Evolutionary conservation across 495 filamentous ascomycete species (phyloP).

Genomic region (Aspergillus cavernicola): DNA sequence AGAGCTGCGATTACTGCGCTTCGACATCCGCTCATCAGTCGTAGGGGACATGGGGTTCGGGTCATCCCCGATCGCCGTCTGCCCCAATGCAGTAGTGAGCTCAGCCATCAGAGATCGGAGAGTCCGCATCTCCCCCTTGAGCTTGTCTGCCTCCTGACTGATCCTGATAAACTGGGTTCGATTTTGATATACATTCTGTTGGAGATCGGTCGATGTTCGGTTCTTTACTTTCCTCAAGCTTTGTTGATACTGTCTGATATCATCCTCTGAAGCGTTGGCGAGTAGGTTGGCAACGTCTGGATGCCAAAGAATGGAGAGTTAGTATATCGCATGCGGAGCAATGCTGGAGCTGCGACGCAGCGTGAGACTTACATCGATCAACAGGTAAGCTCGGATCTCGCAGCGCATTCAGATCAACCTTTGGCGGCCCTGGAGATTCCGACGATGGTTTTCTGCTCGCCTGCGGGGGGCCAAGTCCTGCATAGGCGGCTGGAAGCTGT

Average conservation of each 20-base stretch:
- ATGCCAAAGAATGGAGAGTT: background rate
- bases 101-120: conserved; percentile 87
- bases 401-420: conserved; percentile 67
- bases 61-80: conserved; percentile 53
- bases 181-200: conserved; percentile 97
- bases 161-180: conserved; percentile 98
- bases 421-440: conserved; percentile 39
- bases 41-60: conserved; percentile 43
- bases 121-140: conserved; percentile 93
- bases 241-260: conserved; percentile 79
- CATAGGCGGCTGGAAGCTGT: conserved; percentile 49
- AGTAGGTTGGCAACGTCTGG: conserved; percentile 74
- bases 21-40: conserved; percentile 46
- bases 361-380: conserved; percentile 48
- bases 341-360: background rate
- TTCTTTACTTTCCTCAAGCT: conserved; percentile 74
- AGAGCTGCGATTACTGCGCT: conserved; percentile 50
- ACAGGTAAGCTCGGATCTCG: conserved; percentile 76
- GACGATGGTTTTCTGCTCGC: conserved; percentile 45
- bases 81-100: conserved; percentile 71
- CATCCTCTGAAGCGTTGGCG: conserved; percentile 87
- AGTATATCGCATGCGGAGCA: background rate
- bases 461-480: conserved; percentile 41
- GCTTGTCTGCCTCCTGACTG: conserved; percentile 96
- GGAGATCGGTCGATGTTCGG: conserved; percentile 81